Evolutionary conservation across 768 basidiomycete species (phyloP), one percentile per base, ranked within the genome.

Genomic region (Gyrodon lividus): DNA sequence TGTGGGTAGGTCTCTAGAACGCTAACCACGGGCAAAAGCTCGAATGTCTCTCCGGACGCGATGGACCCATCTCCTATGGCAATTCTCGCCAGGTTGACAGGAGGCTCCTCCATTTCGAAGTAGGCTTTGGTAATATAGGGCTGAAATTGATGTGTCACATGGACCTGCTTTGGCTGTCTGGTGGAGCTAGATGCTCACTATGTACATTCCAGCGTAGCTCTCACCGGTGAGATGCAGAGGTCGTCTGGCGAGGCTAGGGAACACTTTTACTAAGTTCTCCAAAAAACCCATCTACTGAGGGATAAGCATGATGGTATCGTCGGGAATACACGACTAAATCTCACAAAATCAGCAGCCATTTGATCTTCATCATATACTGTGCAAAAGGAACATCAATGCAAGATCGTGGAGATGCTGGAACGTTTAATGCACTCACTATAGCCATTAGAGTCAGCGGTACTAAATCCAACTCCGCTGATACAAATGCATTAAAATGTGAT

Each of bases 101-200:
- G 87, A 12, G 87, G 86, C 30, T 79, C 77, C 0, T 73, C 53
- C 70, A 80, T 75, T 40, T 73, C 74, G 58, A 90, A 86, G 63
- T 87, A 84, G 12, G 84, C 73, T 67, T 88, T 87, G 56, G 82
- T 70, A 60, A 90, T 89, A 62, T 89, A 89, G 9, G 88, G 87
- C 85, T 89, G 6, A 22, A 14, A 34, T 35, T 17, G 23, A 33
- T 38, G 47, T 64, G n/a, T n/a, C n/a, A n/a, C 23, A 51, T 9
- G 7, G 5, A 12, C 10, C 10, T 34, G 19, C 31, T 23, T 31
- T 20, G 24, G 44, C 14, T 2, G 33, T 17, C n/a, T 24, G 31
- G 22, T 43, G 46, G 35, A n/a, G 31, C 10, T 19, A 42, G 20
- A 30, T 19, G 62, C 81, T 58, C 52, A 82, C 81, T 47, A 89